These are phyloP conservation scores for Podila verticillata DNA, from an alignment of 192 early-diverging fungal genomes.

Conservation along the genomic window DNA sequence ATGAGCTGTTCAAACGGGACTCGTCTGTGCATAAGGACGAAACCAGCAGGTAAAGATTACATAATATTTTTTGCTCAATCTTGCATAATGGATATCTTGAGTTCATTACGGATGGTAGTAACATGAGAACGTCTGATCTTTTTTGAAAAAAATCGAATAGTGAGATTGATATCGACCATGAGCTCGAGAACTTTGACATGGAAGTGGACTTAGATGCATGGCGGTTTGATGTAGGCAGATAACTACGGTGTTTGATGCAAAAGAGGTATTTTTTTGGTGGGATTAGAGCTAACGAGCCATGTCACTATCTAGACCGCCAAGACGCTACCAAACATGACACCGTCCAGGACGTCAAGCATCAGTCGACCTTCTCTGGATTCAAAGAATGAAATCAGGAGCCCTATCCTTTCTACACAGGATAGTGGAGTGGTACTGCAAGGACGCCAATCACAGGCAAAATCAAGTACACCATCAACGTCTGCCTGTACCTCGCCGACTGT, in stretches of 20 bases:
- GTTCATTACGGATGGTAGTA: neutral
- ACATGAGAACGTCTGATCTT: neutral
- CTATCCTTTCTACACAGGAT: slow-evolving; percentile 30
- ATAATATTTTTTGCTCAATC: neutral
- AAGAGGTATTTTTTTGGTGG: neutral
- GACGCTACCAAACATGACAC: slow-evolving; percentile 14
- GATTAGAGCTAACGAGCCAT: neutral
- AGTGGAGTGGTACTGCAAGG: slow-evolving; percentile 40
- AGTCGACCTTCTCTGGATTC: slow-evolving; percentile 27
- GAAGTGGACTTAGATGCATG: slow-evolving; percentile 57
- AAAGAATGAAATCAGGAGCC: slow-evolving; percentile 15
- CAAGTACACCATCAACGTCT: slow-evolving; percentile 9
- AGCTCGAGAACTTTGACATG: slow-evolving; percentile 56
- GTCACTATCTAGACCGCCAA: slow-evolving; percentile 20
- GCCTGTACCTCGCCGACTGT: slow-evolving; percentile 29
- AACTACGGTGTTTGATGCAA: neutral
- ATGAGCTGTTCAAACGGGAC: slow-evolving; percentile 67
- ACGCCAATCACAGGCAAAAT: slow-evolving; percentile 8
- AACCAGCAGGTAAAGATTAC: slow-evolving; percentile 25
- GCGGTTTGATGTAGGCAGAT: slow-evolving; percentile 61
- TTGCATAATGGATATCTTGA: neutral
- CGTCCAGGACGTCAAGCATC: slow-evolving; percentile 37
- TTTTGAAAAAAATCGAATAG: slow-evolving; percentile 9
- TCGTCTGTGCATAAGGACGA: slow-evolving; percentile 35
- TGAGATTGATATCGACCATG: slow-evolving; percentile 55